These are phyloP conservation scores for Whalleya microplaca DNA, from an alignment of 2,329 filamentous ascomycete species.

Conservation along the genomic window DNA sequence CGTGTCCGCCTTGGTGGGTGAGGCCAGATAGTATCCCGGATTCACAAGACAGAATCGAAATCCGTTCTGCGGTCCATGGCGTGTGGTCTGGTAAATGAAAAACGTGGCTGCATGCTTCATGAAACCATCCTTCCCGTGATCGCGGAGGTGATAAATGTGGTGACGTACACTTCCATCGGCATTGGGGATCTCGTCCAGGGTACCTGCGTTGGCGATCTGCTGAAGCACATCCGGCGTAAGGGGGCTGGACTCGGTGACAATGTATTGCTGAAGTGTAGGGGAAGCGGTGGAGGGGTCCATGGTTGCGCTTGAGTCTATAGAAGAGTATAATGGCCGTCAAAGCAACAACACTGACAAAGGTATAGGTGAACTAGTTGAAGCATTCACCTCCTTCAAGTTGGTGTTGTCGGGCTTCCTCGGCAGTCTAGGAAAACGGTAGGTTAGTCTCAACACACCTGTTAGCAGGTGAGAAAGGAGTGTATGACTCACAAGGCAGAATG, in stretches of 20 bases:
- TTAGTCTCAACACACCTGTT: too few species aligned
- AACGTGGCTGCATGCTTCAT: not conserved
- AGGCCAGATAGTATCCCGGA: not conserved
- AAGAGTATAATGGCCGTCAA: not conserved
- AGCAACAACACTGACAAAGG: too few species aligned
- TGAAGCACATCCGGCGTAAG: not conserved
- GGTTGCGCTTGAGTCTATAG: not conserved
- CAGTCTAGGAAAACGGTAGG: too few species aligned
- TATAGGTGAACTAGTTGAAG: not conserved
- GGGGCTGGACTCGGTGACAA: not conserved
- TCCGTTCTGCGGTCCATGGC: not conserved
- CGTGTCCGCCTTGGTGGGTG: not conserved
- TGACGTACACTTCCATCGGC: too few species aligned
- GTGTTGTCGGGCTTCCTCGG: not conserved
- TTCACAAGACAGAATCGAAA: not conserved
- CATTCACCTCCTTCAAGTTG: not conserved
- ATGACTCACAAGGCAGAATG: not conserved
- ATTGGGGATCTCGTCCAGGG: not conserved
- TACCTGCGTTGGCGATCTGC: not conserved
- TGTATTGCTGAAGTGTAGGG: not conserved
- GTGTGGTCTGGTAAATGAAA: not conserved
- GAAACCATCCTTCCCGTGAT: not conserved
- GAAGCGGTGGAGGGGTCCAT: not conserved
- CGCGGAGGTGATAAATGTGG: not conserved
- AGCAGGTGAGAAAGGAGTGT: not conserved